Evolutionary conservation across 768 basidiomycete genomes (phyloP), one percentile per base, ranked within the genome.

Genomic region (Plicaturopsis crispa): DNA sequence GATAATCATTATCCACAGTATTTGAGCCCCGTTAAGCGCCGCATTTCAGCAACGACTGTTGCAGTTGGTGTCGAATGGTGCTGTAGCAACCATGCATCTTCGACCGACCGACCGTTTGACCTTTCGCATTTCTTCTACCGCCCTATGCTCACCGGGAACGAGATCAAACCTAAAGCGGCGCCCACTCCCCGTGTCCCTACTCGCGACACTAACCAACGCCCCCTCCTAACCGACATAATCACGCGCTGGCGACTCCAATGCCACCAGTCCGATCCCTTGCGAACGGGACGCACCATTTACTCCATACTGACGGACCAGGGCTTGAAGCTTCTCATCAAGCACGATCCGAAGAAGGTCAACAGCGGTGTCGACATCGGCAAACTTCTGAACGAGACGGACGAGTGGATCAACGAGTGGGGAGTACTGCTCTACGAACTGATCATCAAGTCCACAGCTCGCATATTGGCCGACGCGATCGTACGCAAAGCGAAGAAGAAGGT

Each of bases 361-460:
- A 35, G 43, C 0, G 6, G 44, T 3, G 14, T 17, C 0, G 22
- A 37, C 1, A 47, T 57, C 6, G 43, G 40, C 0, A n/a, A n/a
- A 16, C 21, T 48, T 0, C 28, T 58, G 0, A 23, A 51, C 3
- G 52, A 57, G 32, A 42, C 47, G 0, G 3, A 10, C 0, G 57
- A 57, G 38, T 59, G 57, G 56, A 46, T 4, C 2, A 35, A 16
- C 6, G 40, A 51, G 12, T 59, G 52, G 50, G 45, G n/a, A n/a
- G n/a, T n/a, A n/a, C n/a, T n/a, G n/a, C n/a, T n/a, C n/a, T n/a
- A n/a, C n/a, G n/a, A n/a, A n/a, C n/a, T n/a, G n/a, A n/a, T n/a
- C n/a, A n/a, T n/a, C 10, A 17, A 1, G 17, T 7, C 6, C 14
- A 28, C 26, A 14, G 14, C 26, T 8, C 8, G 26, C 10, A 28